Percentiles rank a stretch among this genome's conserved stretches.
Conservation (phyloP, 1,284 basidiomycete species). For the Cutaneotrichosporon dermatis region DNA sequence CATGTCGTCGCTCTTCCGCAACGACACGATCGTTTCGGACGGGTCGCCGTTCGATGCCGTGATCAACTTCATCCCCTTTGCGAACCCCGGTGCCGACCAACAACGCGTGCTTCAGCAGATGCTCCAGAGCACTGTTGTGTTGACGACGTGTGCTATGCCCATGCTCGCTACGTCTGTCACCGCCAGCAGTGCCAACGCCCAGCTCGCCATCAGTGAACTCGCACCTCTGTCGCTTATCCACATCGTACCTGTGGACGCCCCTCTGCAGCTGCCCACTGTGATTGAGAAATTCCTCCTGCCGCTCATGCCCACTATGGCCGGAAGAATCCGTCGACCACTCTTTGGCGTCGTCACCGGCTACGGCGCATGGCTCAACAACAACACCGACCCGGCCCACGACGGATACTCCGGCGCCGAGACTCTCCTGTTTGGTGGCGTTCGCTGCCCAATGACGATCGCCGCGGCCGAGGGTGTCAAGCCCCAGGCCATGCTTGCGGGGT, state of each 20-base stretch:
- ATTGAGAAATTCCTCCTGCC: conserved; percentile 39
- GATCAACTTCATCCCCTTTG: conserved; percentile 36
- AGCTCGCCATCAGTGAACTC: not conserved
- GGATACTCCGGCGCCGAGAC: conserved; percentile 26
- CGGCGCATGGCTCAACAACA: conserved; percentile 20
- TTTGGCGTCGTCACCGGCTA: conserved; percentile 25
- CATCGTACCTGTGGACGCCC: conserved; percentile 30
- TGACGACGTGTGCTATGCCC: conserved; percentile 36
- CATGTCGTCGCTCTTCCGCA: conserved; percentile 9
- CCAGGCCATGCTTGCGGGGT: conserved; percentile 30
- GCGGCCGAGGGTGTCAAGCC: conserved; percentile 7
- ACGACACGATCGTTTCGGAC: conserved; percentile 1
- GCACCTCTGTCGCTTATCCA: conserved; percentile 33
- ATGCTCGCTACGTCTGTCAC: conserved; percentile 17
- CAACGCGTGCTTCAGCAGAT: conserved; percentile 31
- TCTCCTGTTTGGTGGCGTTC: conserved; percentile 35
- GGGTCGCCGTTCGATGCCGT: conserved; percentile 34
- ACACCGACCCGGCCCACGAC: conserved; percentile 10
- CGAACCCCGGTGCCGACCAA: conserved; percentile 13
- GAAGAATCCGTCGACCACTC: conserved; percentile 20
- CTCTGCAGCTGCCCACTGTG: conserved; percentile 29
- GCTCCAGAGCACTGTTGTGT: conserved; percentile 34
- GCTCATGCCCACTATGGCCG: conserved; percentile 16
- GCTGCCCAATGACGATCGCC: conserved; percentile 14
- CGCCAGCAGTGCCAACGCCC: conserved; percentile 2